These are phyloP conservation scores for Penicillium sp. DNA, from an alignment of 2,329 filamentous ascomycete genomes.

Conservation along the genomic window DNA sequence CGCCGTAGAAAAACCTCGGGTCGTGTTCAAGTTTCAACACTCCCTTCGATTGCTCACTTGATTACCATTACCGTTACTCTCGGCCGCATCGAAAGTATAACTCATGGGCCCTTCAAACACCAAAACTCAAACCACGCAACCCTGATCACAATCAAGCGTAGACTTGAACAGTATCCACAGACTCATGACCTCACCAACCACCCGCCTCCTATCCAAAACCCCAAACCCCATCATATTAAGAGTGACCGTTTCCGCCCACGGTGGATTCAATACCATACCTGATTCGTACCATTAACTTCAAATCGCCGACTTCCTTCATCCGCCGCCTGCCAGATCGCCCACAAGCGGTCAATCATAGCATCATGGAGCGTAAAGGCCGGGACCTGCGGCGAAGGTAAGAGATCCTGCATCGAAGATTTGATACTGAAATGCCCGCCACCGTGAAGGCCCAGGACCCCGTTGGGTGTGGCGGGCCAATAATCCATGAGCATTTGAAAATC, in stretches of 20 bases:
- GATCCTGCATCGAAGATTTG: constrained; percentile 48
- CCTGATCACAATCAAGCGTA: constrained; percentile 13
- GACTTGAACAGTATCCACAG: constrained; percentile 20
- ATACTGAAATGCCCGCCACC: constrained; percentile 50
- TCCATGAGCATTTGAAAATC: constrained; percentile 43
- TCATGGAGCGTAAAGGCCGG: constrained; percentile 53
- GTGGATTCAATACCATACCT: constrained; percentile 21
- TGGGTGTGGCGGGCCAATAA: constrained; percentile 31
- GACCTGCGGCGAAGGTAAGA: constrained; percentile 49
- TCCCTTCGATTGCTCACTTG: not conserved
- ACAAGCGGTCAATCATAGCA: constrained; percentile 49
- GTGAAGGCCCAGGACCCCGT: constrained; percentile 43
- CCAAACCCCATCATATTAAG: constrained; percentile 26
- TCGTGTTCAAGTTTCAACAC: too few species aligned
- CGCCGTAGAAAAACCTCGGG: not conserved
- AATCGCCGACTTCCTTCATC: constrained; percentile 16
- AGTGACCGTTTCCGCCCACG: constrained; percentile 12
- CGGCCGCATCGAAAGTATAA: not conserved
- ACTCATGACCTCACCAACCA: constrained; percentile 24
- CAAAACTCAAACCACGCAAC: not conserved
- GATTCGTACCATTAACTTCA: constrained; percentile 23
- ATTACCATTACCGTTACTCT: not conserved
- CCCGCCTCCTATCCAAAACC: constrained; percentile 13
- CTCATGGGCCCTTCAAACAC: not conserved
- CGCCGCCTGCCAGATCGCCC: constrained; percentile 49